Percentiles rank a stretch among this genome's conserved stretches.
phyloP scores from a whole-genome alignment of 352 stramenopile species.

The Aphanomyces cochlioides region DNA sequence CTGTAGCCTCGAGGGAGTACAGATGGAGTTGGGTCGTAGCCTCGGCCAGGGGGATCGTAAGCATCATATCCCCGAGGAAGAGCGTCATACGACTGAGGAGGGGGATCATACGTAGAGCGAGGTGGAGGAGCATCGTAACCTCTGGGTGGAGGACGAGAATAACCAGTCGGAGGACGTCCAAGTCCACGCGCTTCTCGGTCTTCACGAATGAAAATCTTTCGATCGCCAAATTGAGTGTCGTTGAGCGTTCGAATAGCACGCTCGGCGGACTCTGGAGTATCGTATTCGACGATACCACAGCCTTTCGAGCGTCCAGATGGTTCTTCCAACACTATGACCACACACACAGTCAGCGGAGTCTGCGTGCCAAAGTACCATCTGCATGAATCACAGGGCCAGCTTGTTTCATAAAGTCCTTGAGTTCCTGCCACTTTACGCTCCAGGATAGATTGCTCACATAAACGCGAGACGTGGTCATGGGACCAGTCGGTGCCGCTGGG shows the following conservation, averaged over 20 bases:
- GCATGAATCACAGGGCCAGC: constrained; percentile 76
- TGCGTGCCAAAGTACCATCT: constrained; percentile 44
- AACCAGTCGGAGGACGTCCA: neutral
- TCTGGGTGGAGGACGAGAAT: neutral
- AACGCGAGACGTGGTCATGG: constrained; percentile 45
- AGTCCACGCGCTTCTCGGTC: constrained; percentile 55
- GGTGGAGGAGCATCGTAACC: neutral
- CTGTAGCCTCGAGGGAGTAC: neutral
- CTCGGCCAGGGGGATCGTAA: neutral
- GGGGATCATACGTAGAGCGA: neutral
- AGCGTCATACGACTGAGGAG: neutral
- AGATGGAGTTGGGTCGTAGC: neutral
- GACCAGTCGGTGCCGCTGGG: constrained; percentile 30
- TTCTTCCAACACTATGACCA: constrained; percentile 61
- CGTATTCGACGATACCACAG: constrained; percentile 74
- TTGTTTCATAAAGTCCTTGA: constrained; percentile 95
- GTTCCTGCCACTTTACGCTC: constrained; percentile 91
- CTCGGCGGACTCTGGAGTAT: constrained; percentile 63
- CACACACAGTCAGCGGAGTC: neutral
- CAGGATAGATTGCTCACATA: constrained; percentile 91
- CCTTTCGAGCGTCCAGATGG: constrained; percentile 87
- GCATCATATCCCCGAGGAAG: constrained; percentile 1
- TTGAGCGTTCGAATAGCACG: constrained; percentile 87
- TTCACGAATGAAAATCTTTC: constrained; percentile 85
- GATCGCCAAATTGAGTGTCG: constrained; percentile 90